These are phyloP conservation scores for Boletus subparvulus DNA, from an alignment of 768 basidiomycete genomes.

Conservation along the genomic window DNA sequence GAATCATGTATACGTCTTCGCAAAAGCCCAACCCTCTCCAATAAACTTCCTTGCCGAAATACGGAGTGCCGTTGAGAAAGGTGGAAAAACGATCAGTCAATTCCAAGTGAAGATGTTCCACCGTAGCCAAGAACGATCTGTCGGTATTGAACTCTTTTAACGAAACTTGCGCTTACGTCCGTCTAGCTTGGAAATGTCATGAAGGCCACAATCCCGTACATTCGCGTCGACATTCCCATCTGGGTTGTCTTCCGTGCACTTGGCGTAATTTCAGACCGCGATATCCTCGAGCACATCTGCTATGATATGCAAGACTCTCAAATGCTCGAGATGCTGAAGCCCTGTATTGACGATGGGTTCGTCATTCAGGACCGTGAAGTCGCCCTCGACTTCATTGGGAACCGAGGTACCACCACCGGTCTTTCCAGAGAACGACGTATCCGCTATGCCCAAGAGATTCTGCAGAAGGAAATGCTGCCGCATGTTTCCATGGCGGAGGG, in stretches of 20 bases:
- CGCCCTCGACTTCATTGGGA: constrained; percentile 96
- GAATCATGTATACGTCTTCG: constrained; percentile 99
- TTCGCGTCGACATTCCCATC: constrained; percentile 96
- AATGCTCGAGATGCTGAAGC: constrained; percentile 97
- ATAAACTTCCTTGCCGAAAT: constrained; percentile 97
- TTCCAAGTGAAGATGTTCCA: constrained; percentile 99
- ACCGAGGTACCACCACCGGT: constrained; percentile 93
- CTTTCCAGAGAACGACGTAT: constrained; percentile 90
- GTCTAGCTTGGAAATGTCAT: constrained; percentile 83
- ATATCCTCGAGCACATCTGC: constrained; percentile 97
- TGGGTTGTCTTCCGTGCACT: constrained; percentile 99
- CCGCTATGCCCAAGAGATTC: constrained; percentile 94
- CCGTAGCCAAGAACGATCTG: constrained; percentile 82
- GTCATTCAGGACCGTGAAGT: constrained; percentile 97
- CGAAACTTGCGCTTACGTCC: background rate
- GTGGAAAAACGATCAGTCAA: constrained; percentile 96
- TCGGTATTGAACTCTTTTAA: constrained; percentile 38
- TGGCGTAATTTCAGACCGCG: constrained; percentile 95
- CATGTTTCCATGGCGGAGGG: constrained; percentile 96
- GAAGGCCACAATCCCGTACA: constrained; percentile 96
- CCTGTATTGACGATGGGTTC: constrained; percentile 97
- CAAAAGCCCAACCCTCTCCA: constrained; percentile 94
- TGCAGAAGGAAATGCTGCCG: constrained; percentile 98
- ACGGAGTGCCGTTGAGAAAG: constrained; percentile 95
- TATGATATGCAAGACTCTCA: constrained; percentile 96